Evolutionary conservation across 495 filamentous ascomycete species (phyloP), one percentile per base, ranked within the genome.

Genomic region (Penicillium soppii): DNA sequence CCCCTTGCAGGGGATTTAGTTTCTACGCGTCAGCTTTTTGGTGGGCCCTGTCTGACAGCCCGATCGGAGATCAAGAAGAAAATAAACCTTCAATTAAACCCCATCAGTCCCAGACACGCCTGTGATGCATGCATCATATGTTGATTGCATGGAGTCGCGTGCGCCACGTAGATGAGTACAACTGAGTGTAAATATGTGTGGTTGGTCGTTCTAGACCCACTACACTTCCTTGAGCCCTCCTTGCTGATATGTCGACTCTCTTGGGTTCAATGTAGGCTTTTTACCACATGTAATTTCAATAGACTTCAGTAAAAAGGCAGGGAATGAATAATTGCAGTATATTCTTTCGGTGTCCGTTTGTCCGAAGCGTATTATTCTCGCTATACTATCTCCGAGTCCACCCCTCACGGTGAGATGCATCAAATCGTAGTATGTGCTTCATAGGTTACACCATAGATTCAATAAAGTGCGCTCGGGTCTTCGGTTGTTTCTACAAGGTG

Each of bases 1-100:
- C 58, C 61, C 61, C 61, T 64, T 64, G 58, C 61, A 61, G 61
- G 27, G 45, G 9, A 1, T 32, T 26, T 27, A 22, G 15, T 45
- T 30, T 16, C 41, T 33, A 45, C 49, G 15, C 39, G 54, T 56
- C 54, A 47, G 47, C 41, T 45, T 41, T 23, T n/a, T n/a, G n/a
- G n/a, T n/a, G n/a, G n/a, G 42, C 13, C 5, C 7, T 16, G 22
- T n/a, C n/a, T n/a, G n/a, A 32, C 23, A 27, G 23, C 10, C 38
- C 52, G 46, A 54, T 49, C 37, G 46, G 52, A 54, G 17, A 30
- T n/a, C 15, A 20, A 10, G 9, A 35, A 21, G 12, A 9, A 21
- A 25, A 30, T n/a, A 12, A 30, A n/a, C n/a, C 23, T 29, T 2
- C 16, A 37, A 9, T 19, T 26, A 29, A 41, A 22, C 7, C 12